phyloP scores from a whole-genome alignment of 2,329 filamentous ascomycete genomes.

The Amauroascus verrucosus region DNA sequence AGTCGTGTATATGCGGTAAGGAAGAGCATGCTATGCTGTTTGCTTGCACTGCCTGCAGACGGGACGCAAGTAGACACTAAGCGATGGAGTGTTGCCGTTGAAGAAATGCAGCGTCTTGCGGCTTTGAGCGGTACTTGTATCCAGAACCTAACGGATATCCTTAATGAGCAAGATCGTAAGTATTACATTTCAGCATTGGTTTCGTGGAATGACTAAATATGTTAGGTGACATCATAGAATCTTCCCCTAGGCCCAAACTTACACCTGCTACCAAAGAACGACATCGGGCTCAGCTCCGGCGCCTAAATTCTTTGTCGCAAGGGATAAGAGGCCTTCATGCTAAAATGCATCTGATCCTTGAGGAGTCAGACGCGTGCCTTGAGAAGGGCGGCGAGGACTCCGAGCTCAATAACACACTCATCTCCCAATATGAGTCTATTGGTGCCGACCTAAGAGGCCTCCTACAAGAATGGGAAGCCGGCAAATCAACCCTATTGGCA shows the following conservation, averaged over 20 bases:
- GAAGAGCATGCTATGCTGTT: constrained; percentile 77
- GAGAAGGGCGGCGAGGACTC: constrained; percentile 58
- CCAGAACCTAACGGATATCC: constrained; percentile 55
- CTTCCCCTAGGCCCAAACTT: constrained; percentile 31
- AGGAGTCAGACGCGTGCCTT: constrained; percentile 72
- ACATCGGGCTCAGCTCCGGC: constrained; percentile 75
- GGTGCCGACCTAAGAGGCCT: constrained; percentile 73
- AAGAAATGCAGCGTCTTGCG: constrained; percentile 60
- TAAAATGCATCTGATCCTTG: constrained; percentile 81
- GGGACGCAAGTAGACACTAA: constrained; percentile 66
- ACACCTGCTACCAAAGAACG: constrained; percentile 57
- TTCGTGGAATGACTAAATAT: constrained; percentile 11
- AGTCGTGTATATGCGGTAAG: constrained; percentile 70
- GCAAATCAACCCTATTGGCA: constrained; percentile 68
- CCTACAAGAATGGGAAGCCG: constrained; percentile 76
- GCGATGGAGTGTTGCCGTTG: constrained; percentile 67
- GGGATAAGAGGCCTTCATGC: constrained; percentile 87
- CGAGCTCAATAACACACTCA: constrained; percentile 66
- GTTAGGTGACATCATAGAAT: constrained; percentile 36
- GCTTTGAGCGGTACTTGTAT: constrained; percentile 52
- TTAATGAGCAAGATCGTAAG: constrained; percentile 72
- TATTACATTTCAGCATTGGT: constrained; percentile 14
- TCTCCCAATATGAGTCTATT: constrained; percentile 90
- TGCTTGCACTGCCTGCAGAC: constrained; percentile 75
- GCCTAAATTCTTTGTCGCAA: constrained; percentile 77